Evolutionary conservation across 495 filamentous ascomycete species (phyloP), one percentile per base, ranked within the genome.

Genomic region (Oleoguttula mirabilis): DNA sequence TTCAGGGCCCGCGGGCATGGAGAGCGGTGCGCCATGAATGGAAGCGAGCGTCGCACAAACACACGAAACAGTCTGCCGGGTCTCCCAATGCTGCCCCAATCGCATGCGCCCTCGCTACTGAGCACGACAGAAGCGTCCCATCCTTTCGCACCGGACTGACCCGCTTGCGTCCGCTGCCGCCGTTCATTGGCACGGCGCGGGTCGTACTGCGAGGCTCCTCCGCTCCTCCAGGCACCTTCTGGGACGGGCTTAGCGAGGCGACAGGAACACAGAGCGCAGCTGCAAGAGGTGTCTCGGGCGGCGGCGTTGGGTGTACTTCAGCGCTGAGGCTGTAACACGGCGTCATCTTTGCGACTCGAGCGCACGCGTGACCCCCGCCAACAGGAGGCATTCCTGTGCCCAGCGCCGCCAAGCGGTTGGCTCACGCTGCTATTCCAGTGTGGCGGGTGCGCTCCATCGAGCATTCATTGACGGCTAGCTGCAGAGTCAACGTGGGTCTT

Each of bases 401-500:
- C 25, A 30, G 39, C 23, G 27, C 15, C 20, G 24, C 28, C 46
- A 16, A 21, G 32, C 25, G 25, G 24, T 44, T 38, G 46, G 46
- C 19, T 45, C 21, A 16, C 17, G 32, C 37, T 52, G 39, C 49
- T 43, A 43, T 52, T 48, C 44, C 49, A 47, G 38, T 35, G 36
- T 38, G 25, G 37, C 44, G 49, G 43, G 25, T 31, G 16, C 22
- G 31, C 48, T 22, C 15, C 41, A 39, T 48, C 50, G 39, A 54
- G 40, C 33, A 32, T 48, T 40, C 44, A 55, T 52, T 48, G 55
- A 52, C 54, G 54, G 51, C 30, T 47, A 43, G 32, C 32, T 48
- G 49, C 56, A 53, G 45, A 31, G 45, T 48, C 52, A 55, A 61
- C 55, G 58, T 61, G 58, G 56, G 48, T 56, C 51, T 45, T 27